Conservation (phyloP, 208 protist genomes). For the Trypanosomatidae sp. region DNA sequence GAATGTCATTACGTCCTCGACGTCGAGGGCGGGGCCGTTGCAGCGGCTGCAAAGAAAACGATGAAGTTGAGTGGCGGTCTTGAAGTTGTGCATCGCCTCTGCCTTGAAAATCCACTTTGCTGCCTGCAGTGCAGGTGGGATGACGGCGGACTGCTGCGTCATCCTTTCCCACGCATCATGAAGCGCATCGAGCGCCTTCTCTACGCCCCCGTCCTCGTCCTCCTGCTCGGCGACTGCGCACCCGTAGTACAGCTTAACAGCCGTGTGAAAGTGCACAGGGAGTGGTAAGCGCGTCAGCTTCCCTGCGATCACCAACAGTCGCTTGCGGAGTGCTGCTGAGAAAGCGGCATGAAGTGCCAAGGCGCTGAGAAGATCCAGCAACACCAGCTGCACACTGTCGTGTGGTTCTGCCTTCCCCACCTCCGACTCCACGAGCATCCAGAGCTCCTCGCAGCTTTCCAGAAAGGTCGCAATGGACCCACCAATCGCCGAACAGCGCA, state of each 20-base stretch:
- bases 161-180: constrained; percentile 10
- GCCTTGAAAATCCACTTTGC: constrained; percentile 16
- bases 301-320: constrained; percentile 11
- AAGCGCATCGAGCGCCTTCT: constrained; percentile 7
- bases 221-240: constrained; percentile 15
- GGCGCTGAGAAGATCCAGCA: constrained; percentile 26
- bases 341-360: constrained; percentile 19
- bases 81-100: constrained; percentile 6
- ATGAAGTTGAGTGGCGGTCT: constrained; percentile 10
- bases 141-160: constrained; percentile 3
- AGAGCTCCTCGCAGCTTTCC: constrained; percentile 21
- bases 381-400: constrained; percentile 19
- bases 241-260: constrained; percentile 21
- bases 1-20: constrained; percentile 7
- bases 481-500: constrained; percentile 19
- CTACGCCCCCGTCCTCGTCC: background rate
- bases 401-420: constrained; percentile 7
- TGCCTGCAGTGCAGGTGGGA: constrained; percentile 10
- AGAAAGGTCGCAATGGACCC: constrained; percentile 7
- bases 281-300: constrained; percentile 16
- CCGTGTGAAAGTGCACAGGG: constrained; percentile 28
- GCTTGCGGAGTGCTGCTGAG: constrained; percentile 12
- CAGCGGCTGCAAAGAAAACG: constrained; percentile 2
- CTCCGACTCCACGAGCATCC: constrained; percentile 16
- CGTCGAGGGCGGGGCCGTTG: background rate